A percentile compares a stretch with the other conserved stretches of the same genome.
These are phyloP conservation scores for Orbilia javanica DNA, from an alignment of 2,329 filamentous ascomycete genomes.

Conservation along the genomic window DNA sequence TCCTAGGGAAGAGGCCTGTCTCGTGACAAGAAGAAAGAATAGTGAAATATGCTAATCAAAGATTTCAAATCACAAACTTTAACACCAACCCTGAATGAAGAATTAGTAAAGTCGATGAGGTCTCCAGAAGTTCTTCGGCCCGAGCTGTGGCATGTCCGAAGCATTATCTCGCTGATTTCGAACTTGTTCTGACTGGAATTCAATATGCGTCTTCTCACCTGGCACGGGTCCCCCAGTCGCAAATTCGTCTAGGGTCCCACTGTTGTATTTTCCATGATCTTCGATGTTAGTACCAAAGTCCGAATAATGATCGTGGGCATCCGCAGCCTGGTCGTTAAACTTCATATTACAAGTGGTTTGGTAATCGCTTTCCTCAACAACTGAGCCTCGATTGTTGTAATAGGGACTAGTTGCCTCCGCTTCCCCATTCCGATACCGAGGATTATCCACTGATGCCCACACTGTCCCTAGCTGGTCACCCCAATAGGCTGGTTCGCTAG, in stretches of 20 bases:
- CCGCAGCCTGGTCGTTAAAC: not conserved
- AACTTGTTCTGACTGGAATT: not conserved
- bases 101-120: slow-evolving; percentile 36
- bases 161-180: not conserved
- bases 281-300: not conserved
- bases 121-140: slow-evolving; percentile 36
- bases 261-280: not conserved
- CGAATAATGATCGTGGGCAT: not conserved
- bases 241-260: not conserved
- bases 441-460: not conserved
- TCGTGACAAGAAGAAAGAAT: no score
- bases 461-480: not conserved
- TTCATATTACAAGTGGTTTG: no score
- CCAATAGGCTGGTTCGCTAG: not conserved
- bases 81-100: not conserved
- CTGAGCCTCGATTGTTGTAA: slow-evolving; percentile 22
- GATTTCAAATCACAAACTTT: not conserved
- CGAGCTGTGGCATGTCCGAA: not conserved
- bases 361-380: not conserved
- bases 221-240: no score
- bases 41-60: not conserved
- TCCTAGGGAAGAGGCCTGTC: not conserved
- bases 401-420: not conserved
- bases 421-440: no score
- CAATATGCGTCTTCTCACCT: not conserved